A percentile compares a stretch with the other conserved stretches of the same genome.
phyloP scores from a whole-genome alignment of 306 rosid genomes.

The Arachis stenosperma region DNA sequence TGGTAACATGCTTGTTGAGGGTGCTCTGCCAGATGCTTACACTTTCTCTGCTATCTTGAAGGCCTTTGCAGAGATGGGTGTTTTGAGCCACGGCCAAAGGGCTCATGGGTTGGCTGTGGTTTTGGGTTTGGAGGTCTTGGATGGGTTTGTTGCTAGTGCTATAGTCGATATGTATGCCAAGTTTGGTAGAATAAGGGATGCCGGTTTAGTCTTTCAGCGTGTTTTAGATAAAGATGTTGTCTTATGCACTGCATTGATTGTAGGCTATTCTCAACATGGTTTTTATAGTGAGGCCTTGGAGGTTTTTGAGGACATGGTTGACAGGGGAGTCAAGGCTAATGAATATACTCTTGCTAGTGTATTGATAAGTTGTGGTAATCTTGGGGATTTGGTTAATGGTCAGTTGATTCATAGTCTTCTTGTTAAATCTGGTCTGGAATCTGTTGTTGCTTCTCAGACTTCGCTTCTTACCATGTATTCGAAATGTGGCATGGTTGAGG shows the following conservation, averaged over 20 bases:
- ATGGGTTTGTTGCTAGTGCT: slow-evolving; percentile 64
- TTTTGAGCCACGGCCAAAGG: slow-evolving; percentile 43
- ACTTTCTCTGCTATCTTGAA: slow-evolving; percentile 66
- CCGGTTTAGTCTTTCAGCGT: slow-evolving; percentile 54
- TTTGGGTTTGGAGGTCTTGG: slow-evolving; percentile 63
- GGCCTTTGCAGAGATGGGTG: slow-evolving; percentile 58
- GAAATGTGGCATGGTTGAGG: slow-evolving; percentile 60
- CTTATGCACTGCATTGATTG: slow-evolving; percentile 68
- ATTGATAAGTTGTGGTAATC: slow-evolving; percentile 59
- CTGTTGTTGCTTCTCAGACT: slow-evolving; percentile 65
- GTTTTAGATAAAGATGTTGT: slow-evolving; percentile 73
- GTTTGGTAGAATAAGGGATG: slow-evolving; percentile 59
- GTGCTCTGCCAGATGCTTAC: slow-evolving; percentile 65
- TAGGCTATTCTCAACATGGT: slow-evolving; percentile 60
- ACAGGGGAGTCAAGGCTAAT: slow-evolving; percentile 53
- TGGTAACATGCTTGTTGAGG: slow-evolving; percentile 55
- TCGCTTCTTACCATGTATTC: slow-evolving; percentile 75
- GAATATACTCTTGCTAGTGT: slow-evolving; percentile 67
- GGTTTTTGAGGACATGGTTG: slow-evolving; percentile 56
- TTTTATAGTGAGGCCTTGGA: slow-evolving; percentile 55
- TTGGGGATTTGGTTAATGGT: slow-evolving; percentile 55
- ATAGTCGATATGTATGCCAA: slow-evolving; percentile 72
- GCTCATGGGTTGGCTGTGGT: slow-evolving; percentile 74
- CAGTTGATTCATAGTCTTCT: slow-evolving; percentile 64
- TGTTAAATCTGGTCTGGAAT: slow-evolving; percentile 63